phyloP scores from a whole-genome alignment of 1,284 basidiomycete species.

The Fomitopsis betulina region DNA sequence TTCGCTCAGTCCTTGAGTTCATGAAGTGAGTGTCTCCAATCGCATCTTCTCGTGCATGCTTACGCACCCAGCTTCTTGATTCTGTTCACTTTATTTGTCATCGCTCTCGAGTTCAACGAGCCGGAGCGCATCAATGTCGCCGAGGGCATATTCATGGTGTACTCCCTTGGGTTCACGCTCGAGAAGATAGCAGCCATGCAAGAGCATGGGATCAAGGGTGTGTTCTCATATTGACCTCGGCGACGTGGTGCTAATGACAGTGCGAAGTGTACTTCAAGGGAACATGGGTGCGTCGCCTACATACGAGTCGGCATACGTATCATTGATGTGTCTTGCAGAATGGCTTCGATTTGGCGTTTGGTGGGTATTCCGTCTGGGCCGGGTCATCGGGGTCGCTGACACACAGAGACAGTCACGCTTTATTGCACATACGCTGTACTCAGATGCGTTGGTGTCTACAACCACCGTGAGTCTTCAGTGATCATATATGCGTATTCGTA shows the following conservation, averaged over 20 bases:
- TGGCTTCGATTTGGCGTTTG: constrained; percentile 87
- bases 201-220: constrained; percentile 86
- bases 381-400: neutral
- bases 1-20: constrained; percentile 88
- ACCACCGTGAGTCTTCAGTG: constrained; percentile 43
- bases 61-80: constrained; percentile 62
- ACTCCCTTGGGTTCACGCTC: constrained; percentile 83
- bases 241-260: neutral
- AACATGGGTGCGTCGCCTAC: constrained; percentile 57
- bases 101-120: constrained; percentile 76
- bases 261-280: constrained; percentile 72
- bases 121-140: constrained; percentile 54
- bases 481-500: neutral
- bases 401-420: constrained; percentile 52
- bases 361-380: constrained; percentile 31
- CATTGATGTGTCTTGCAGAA: constrained; percentile 45
- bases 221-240: neutral
- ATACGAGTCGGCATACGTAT: neutral
- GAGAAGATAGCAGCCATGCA: constrained; percentile 94
- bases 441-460: constrained; percentile 68
- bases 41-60: neutral
- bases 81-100: constrained; percentile 79
- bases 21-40: constrained; percentile 48
- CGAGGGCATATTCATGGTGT: constrained; percentile 78
- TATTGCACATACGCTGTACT: constrained; percentile 73